Percentiles rank a stretch among this genome's conserved stretches.
Conservation (phyloP, 2,329 filamentous ascomycete species). For the Cladosporium colombiae region DNA sequence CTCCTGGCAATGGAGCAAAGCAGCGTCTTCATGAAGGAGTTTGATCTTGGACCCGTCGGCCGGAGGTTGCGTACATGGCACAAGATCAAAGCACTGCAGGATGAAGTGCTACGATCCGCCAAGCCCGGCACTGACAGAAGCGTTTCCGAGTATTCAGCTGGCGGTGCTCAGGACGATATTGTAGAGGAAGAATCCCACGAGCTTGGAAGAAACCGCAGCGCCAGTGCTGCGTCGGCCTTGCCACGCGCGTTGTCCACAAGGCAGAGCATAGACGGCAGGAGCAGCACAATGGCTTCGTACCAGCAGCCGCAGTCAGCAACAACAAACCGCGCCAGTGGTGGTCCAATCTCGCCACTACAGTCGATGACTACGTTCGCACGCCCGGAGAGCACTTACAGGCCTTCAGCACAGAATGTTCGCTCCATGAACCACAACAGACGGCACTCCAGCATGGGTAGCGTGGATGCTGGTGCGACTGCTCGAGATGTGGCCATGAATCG, state of each 20-base stretch:
- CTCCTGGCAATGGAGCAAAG: slow-evolving; percentile 93
- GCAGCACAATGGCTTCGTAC: slow-evolving; percentile 22
- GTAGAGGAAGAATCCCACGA: slow-evolving; percentile 45
- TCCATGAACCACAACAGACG: slow-evolving; percentile 76
- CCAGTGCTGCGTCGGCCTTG: slow-evolving; percentile 34
- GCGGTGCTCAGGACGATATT: slow-evolving; percentile 26
- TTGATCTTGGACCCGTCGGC: slow-evolving; percentile 88
- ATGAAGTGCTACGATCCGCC: slow-evolving; percentile 71
- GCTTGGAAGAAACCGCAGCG: slow-evolving; percentile 47
- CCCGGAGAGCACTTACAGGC: slow-evolving; percentile 35
- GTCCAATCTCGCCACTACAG: slow-evolving; percentile 34
- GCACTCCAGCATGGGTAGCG: slow-evolving; percentile 86
- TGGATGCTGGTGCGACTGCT: slow-evolving; percentile 61
- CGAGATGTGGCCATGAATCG: slow-evolving; percentile 28
- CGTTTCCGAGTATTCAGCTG: slow-evolving; percentile 46
- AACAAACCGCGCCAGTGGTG: slow-evolving; percentile 37
- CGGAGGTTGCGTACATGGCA: slow-evolving; percentile 92
- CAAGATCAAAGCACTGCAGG: slow-evolving; percentile 88
- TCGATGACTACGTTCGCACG: slow-evolving; percentile 36
- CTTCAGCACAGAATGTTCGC: slow-evolving; percentile 40
- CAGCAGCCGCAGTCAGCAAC: slow-evolving; percentile 21
- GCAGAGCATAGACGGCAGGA: slow-evolving; percentile 24
- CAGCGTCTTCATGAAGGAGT: slow-evolving; percentile 92
- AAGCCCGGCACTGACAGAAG: slow-evolving; percentile 35
- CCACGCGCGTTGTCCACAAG: slow-evolving; percentile 24